Evolutionary conservation across 495 filamentous ascomycete genomes (phyloP), one percentile per base, ranked within the genome.

Genomic region (Daldinia vernicosa): DNA sequence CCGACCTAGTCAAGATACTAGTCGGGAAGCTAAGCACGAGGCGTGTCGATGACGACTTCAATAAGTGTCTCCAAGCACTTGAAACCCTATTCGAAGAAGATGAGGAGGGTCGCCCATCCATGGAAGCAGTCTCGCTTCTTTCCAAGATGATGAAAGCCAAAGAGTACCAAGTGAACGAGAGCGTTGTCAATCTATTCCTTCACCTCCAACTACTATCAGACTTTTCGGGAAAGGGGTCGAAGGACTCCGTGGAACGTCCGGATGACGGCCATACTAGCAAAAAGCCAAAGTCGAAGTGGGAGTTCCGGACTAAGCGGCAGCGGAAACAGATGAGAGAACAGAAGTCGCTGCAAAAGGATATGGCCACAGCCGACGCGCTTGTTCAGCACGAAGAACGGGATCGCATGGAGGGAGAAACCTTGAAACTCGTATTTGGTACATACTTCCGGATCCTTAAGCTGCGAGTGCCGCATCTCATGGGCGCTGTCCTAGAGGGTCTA

Each of bases 381-480:
- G 95, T 98, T 55, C 91, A 89, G 59, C 91, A 97, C 71, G 94
- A 99, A 78, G 93, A 98, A 70, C 86, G 94, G 39, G 95, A 98
- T 75, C 87, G 90, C 70, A 95, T 93, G 81, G 94, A 98, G 80
- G 89, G 92, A 2, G 95, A 99, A 78, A 97, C 93, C 4, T 80
- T 99, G 65, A 99, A 98, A 79, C 87, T 97, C 55, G 95, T 98
- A 11, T 99, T 99, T 78, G 92, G 90, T 6, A 89, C 89, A 6
- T 98, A 98, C 81, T 98, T 99, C 82, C 89, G 93, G 11, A 95
- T 98, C 54, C 81, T 99, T 22, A 98, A 98, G 81, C 84, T 88
- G 54, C 89, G 93, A 30, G 87, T 88, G 8, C 87, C 87, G 17
- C 85, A 88, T 59, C 87, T 99, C 11, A 98, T 98, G 93, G 95